Base-by-base conservation (phyloP, 768 basidiomycete genomes). In the Tylopilus felleus region DNA sequence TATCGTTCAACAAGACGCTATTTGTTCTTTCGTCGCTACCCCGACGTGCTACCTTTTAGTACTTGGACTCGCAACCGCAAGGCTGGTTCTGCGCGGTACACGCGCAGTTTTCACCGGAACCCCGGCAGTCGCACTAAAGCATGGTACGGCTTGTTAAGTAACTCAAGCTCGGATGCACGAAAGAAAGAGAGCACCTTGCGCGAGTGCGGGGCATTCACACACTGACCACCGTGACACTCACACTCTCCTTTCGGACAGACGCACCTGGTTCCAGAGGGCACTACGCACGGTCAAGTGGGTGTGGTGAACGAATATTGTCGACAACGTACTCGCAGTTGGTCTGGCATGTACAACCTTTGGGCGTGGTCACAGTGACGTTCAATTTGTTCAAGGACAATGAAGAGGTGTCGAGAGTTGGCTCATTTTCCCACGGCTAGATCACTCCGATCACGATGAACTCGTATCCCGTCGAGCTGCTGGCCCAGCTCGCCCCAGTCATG, bases 401-500 rank as follows among this genome's bases (percentile, higher is more conserved):
- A n/a, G n/a, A n/a, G n/a, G n/a, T n/a, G n/a, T n/a, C n/a, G n/a
- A n/a, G n/a, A n/a, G 25, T 7, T 27, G 25, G 7, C 7, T 27
- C 25, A 27, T 25, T 8, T 49, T 49, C 36, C 27, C 49, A 49
- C 49, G 39, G 8, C 21, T 29, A 8, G 35, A 9, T 48, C 47
- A 19, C 41, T 5, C 21, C 23, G 41, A 43, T 49, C 39, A 33
- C 51, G 40, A 95, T 97, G 95, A 95, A 95, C 72, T 90, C 90
- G 29, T 97, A 96, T 75, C 95, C 94, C 19, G 75, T 82, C 54
- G 93, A 98, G 75, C 77, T 98, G 58, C 76, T 97, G 60, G 77
- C 81, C n/a, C 94, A 97, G 68, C 81, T 92, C 40, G 85, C 84
- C 19, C 96, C 96, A 14, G 84, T 98, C 36, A 90, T 98, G 90